Base-by-base conservation (phyloP, 1,139 yeast species). In the Taphrina deformans region DNA sequence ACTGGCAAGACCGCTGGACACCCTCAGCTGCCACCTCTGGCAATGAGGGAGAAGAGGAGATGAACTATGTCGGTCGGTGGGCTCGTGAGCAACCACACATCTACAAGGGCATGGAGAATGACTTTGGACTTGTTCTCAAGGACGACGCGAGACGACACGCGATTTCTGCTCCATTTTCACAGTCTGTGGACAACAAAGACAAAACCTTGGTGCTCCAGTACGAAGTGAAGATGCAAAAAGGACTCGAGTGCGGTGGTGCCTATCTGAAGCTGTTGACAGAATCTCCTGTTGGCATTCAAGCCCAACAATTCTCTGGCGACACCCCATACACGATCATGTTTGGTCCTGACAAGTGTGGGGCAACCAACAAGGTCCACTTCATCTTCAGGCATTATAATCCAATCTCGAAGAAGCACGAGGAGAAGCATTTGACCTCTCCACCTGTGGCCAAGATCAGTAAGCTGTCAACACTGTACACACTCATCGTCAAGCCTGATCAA, bases 311-410 rank as follows among this genome's bases (percentile, higher is more conserved):
- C 76, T 79, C 78, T 70, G 82, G 83, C 68, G 83, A 81, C 24
- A 81, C 96, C 5, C 88, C 92, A 0, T 90, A 87, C 77, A 90
- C 87, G 74, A 76, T 92, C 69, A 88, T 91, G 95, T 92, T 92
- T 79, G 98, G 97, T 27, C 98, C 98, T 41, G 98, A 92, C 76
- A 83, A 82, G 74, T 92, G 98, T 78, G 96, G 96, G 2, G 75
- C 85, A 60, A 83, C 86, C 56, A 88, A 90, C 77, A 86, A 85
- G 75, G 85, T 91, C 31, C 96, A 88, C 72, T 84, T 91, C 70
- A 88, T 90, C 65, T 73, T 90, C 66, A 83, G 82, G 66, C 83
- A 88, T 72, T 77, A 78, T 71, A 82, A 83, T 73, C 86, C 85
- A 45, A 70, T 73, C 46, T 80, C 84, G n/a, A 85, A 84, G 4